phyloP scores from a whole-genome alignment of 192 early-diverging fungal genomes.

The Entrophospora sp. region DNA sequence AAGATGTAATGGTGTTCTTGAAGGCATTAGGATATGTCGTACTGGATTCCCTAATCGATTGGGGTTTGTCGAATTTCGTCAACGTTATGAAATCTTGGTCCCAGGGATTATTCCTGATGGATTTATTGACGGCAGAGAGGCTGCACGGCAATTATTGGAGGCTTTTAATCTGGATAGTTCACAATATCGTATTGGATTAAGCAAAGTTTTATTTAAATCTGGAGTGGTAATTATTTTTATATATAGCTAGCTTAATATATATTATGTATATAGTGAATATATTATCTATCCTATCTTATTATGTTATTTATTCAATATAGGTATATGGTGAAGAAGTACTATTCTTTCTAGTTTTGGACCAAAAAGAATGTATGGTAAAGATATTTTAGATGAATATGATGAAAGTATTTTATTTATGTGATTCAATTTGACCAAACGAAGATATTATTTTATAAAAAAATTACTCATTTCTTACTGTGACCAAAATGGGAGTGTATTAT shows the following conservation, averaged over 20 bases:
- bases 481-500: no score
- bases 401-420: no score
- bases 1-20: conserved; percentile 93
- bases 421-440: no score
- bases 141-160: conserved; percentile 71
- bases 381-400: no score
- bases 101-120: conserved; percentile 69
- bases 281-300: not conserved
- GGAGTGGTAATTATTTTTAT: conserved; percentile 60
- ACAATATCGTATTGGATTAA: conserved; percentile 83
- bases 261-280: not conserved
- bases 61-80: conserved; percentile 85
- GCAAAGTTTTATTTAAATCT: conserved; percentile 95
- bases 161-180: conserved; percentile 65
- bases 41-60: conserved; percentile 93
- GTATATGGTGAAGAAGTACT: no score
- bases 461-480: no score
- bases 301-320: no score
- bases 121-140: conserved; percentile 85
- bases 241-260: not conserved
- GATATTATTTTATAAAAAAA: no score
- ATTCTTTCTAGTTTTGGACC: no score
- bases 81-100: conserved; percentile 87
- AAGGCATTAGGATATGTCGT: conserved; percentile 93
- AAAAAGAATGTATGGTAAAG: no score